Evolutionary conservation across 495 filamentous ascomycete genomes (phyloP).

Genomic region (Aspergillus kassunensis): DNA sequence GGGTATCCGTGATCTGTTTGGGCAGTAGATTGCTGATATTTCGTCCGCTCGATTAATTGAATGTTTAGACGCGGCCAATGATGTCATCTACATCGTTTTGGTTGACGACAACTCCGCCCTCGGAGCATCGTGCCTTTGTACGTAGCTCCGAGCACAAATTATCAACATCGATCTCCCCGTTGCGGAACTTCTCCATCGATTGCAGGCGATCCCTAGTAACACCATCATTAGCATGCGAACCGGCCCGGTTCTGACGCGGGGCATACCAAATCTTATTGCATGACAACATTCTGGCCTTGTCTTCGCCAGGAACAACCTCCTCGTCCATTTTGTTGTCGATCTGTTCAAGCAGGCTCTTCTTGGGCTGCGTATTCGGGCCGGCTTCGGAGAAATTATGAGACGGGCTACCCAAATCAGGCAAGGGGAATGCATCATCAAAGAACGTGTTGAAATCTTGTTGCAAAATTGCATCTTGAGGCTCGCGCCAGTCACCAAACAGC

Average conservation of each 20-base stretch:
- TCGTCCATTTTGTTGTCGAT: constrained; percentile 67
- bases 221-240: constrained; percentile 17
- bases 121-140: constrained; percentile 93
- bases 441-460: constrained; percentile 70
- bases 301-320: constrained; percentile 63
- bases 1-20: constrained; percentile 15
- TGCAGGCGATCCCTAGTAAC: constrained; percentile 81
- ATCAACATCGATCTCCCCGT: constrained; percentile 89
- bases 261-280: constrained; percentile 93
- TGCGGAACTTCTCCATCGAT: constrained; percentile 78
- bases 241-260: not conserved
- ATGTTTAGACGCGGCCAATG: constrained; percentile 48
- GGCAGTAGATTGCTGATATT: not conserved
- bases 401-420: constrained; percentile 69
- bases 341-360: constrained; percentile 67
- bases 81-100: constrained; percentile 83
- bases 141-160: constrained; percentile 88
- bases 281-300: constrained; percentile 62
- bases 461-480: constrained; percentile 72
- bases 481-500: constrained; percentile 89
- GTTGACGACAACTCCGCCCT: constrained; percentile 85
- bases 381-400: constrained; percentile 60
- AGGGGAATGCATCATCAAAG: constrained; percentile 83
- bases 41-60: constrained; percentile 18
- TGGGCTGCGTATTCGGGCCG: constrained; percentile 43